Evolutionary conservation across 805 yeast species (phyloP).

Genomic region (Candida sithepensis): DNA sequence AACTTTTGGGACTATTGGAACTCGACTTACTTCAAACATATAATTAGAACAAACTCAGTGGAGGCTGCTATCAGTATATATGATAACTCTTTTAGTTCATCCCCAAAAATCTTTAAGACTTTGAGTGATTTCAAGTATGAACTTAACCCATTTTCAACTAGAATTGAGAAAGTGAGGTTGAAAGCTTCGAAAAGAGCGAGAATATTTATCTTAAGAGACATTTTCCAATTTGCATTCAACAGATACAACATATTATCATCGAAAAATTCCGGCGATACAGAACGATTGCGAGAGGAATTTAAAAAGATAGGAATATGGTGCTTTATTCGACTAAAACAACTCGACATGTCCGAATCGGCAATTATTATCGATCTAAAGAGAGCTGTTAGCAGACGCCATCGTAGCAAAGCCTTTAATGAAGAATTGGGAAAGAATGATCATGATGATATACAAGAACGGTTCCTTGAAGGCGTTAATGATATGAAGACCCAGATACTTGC

Average conservation of each 20-base stretch:
- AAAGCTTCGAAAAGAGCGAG: conserved; percentile 12
- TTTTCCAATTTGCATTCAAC: conserved; percentile 23
- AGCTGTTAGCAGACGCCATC: conserved; percentile 12
- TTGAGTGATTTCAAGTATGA: conserved; percentile 12
- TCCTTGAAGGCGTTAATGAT: background rate
- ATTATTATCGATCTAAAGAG: conserved; percentile 20
- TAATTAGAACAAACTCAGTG: conserved; percentile 24
- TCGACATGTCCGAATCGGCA: conserved; percentile 12
- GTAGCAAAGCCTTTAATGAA: conserved; percentile 12
- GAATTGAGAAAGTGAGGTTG: conserved; percentile 23
- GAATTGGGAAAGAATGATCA: background rate
- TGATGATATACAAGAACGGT: background rate
- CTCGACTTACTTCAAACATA: conserved; percentile 30
- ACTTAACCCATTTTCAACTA: conserved; percentile 28
- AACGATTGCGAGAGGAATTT: conserved; percentile 10
- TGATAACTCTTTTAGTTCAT: conserved; percentile 6
- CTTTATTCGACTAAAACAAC: conserved; percentile 11
- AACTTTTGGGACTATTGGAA: conserved; percentile 31
- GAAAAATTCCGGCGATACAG: conserved; percentile 7
- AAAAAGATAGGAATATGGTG: conserved; percentile 24
- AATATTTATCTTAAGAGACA: conserved; percentile 24
- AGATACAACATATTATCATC: conserved; percentile 14
- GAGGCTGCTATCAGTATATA: conserved; percentile 23
- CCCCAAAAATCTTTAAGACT: conserved; percentile 10
- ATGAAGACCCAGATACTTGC: background rate